phyloP scores from a whole-genome alignment of 2,329 filamentous ascomycete genomes.

The Huntiella abstrusa region DNA sequence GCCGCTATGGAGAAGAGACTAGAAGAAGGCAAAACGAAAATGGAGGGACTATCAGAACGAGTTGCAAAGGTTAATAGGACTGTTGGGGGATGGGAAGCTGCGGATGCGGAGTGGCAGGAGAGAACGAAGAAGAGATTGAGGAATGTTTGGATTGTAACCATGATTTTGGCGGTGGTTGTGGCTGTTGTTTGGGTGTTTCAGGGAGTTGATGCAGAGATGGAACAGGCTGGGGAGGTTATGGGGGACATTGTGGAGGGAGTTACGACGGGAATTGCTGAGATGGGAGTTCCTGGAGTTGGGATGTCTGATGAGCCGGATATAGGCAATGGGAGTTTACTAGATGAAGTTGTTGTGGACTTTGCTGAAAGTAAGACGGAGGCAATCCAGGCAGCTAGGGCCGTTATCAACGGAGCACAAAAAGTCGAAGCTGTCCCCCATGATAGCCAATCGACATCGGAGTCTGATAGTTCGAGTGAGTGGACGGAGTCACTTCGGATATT shows the following conservation, averaged over 20 bases:
- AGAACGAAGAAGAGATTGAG: conserved; percentile 44
- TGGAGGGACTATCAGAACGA: conserved; percentile 39
- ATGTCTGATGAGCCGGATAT: background rate
- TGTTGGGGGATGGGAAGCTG: conserved; percentile 48
- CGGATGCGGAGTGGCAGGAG: conserved; percentile 50
- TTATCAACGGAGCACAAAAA: background rate
- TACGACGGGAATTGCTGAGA: background rate
- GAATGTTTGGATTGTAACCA: conserved; percentile 42
- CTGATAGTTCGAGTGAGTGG: conserved; percentile 12
- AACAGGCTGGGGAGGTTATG: background rate
- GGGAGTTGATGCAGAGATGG: background rate
- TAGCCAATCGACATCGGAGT: conserved; percentile 7
- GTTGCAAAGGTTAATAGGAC: conserved; percentile 44
- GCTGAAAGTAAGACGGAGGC: background rate
- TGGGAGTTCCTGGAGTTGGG: too few relatives aligned
- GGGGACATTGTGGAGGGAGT: background rate
- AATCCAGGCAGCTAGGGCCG: background rate
- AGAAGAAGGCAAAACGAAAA: conserved; percentile 36
- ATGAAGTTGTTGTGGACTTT: background rate
- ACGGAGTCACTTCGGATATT: conserved; percentile 23
- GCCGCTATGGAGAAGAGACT: conserved; percentile 43
- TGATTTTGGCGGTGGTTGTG: conserved; percentile 27
- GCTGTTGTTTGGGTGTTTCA: conserved; percentile 22
- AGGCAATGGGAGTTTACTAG: background rate
- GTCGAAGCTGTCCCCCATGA: conserved; percentile 4